phyloP scores from a whole-genome alignment of 2,329 filamentous ascomycete species.

The Trichophyton rubrum region DNA sequence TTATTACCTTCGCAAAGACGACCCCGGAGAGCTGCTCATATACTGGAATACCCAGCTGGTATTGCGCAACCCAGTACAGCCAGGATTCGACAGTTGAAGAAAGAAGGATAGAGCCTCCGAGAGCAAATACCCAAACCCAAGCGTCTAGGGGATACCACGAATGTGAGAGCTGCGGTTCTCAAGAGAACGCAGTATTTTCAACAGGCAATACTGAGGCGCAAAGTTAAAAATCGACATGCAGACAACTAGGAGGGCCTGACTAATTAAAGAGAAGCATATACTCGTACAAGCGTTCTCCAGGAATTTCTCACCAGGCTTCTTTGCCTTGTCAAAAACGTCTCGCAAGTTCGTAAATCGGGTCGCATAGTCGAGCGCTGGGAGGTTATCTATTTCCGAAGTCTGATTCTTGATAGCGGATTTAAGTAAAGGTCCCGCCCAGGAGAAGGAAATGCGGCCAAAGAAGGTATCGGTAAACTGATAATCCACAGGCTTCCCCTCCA shows the following conservation, averaged over 20 bases:
- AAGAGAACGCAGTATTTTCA: conserved; percentile 52
- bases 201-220: conserved; percentile 56
- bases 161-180: conserved; percentile 41
- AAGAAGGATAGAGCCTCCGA: conserved; percentile 49
- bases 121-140: conserved; percentile 55
- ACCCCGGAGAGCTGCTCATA: conserved; percentile 58
- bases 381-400: conserved; percentile 48
- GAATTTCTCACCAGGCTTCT: conserved; percentile 32
- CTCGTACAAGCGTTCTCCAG: conserved; percentile 47
- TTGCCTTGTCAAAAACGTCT: conserved; percentile 33
- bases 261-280: conserved; percentile 44
- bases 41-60: conserved; percentile 52
- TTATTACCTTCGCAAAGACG: conserved; percentile 65
- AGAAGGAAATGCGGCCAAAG: conserved; percentile 51
- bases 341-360: conserved; percentile 42
- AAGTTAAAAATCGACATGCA: conserved; percentile 49
- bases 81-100: conserved; percentile 49
- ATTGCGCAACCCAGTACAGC: conserved; percentile 54
- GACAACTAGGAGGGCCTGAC: conserved; percentile 49
- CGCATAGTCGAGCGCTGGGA: conserved; percentile 48
- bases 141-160: conserved; percentile 40
- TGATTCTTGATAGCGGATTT: conserved; percentile 44
- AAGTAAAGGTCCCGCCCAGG: conserved; percentile 50
- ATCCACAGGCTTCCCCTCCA: conserved; percentile 50
- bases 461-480: conserved; percentile 49